Conservation (phyloP, 129 eudicot species). For the Helianthus tuberosus region DNA sequence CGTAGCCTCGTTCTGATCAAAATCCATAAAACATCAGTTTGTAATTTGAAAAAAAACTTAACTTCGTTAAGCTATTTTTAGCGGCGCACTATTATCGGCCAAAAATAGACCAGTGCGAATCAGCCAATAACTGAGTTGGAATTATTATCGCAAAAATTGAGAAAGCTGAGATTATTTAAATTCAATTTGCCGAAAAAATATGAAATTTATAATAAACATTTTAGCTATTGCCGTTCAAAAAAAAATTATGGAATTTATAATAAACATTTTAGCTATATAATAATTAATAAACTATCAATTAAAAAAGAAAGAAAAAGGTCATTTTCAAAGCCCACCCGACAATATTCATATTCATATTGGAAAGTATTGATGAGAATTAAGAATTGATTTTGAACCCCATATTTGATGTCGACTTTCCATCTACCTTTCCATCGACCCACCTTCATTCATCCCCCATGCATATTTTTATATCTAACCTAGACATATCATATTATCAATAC, state of each 20-base stretch:
- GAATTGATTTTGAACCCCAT: conserved; percentile 38
- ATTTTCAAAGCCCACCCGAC: conserved; percentile 45
- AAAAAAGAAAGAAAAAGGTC: conserved; percentile 19
- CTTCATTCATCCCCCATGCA: conserved; percentile 13
- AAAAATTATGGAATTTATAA: not conserved
- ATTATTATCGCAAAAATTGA: too few relatives aligned
- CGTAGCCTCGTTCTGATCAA: too few relatives aligned
- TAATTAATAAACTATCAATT: not conserved
- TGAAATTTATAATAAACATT: too few relatives aligned
- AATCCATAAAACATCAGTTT: too few relatives aligned
- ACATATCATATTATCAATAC: not conserved
- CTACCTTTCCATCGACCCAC: conserved; percentile 24
- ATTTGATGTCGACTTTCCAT: conserved; percentile 44
- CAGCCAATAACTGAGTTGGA: too few relatives aligned
- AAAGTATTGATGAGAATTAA: conserved; percentile 35
- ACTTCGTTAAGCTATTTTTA: too few relatives aligned
- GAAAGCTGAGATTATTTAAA: too few relatives aligned
- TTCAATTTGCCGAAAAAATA: too few relatives aligned
- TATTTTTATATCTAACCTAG: not conserved
- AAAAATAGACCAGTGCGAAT: too few relatives aligned
- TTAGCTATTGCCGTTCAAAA: too few relatives aligned
- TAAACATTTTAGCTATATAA: not conserved
- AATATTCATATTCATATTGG: conserved; percentile 36
- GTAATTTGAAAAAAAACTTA: too few relatives aligned
- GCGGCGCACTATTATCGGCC: too few relatives aligned